Base-by-base conservation (phyloP, 2,329 filamentous ascomycete genomes). In the Fusarium sp. region DNA sequence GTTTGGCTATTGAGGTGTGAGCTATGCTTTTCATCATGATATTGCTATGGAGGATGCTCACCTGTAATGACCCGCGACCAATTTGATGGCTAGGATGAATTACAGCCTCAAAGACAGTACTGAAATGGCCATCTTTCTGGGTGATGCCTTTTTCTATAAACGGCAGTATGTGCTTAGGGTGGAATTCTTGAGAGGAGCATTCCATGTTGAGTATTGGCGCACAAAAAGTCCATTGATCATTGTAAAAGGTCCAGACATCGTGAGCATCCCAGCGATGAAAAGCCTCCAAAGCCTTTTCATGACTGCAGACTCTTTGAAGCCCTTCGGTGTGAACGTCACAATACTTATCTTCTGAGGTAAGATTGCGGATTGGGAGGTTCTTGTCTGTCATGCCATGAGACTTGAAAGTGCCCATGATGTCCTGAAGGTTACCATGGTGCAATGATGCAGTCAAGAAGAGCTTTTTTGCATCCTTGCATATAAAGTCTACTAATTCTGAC, bases 111-210 rank as follows among this genome's bases (percentile, higher is more conserved):
- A 33, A 35, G 2, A 74, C 71, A 0, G 30, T 61, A 33, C 71
- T 73, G 32, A 74, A 74, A n/a, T 74, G 60, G 16, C 71, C 71
- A 9, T 47, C 67, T 23, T 58, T 67, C 1, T 40, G 46, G 32
- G 37, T 23, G 0, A 18, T n/a, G 2, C 52, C 40, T 13, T 57
- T 47, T 1, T 28, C 33, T 9, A 59, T 63, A 30, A 71, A 64
- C 5, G 71, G 71, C 0, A 74, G 37, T 2, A 58, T 47, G 23
- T 42, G 59, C 3, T 30, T 58, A 3, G 54, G 16, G 5, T 67
- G 46, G 5, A 73, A 30, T 6, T 33, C 19, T 19, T 62, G 44
- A 9, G 16, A 42, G 3, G 46, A 50, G 4, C 35, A 28, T 5
- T 4, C 32, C n/a, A 52, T 49, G 6, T 9, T 30, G 43, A 71